A percentile compares a stretch with the other conserved stretches of the same genome.
Conservation (phyloP, 2,329 filamentous ascomycete species). For the Colletotrichum sp. region DNA sequence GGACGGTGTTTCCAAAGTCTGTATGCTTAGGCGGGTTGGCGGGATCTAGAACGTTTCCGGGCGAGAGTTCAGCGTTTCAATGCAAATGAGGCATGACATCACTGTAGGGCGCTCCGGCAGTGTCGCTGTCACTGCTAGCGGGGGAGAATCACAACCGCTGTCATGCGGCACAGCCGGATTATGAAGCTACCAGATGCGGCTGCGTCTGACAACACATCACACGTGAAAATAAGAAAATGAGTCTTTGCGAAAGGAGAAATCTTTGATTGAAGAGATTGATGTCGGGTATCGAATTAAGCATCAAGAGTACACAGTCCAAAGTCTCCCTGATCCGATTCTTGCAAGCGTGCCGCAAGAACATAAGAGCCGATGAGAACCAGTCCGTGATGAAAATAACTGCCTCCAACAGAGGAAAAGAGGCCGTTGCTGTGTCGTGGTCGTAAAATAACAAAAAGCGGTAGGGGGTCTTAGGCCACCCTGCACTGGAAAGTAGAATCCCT, state of each 20-base stretch:
- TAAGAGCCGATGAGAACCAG: background rate
- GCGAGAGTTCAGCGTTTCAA: background rate
- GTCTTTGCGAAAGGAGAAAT: background rate
- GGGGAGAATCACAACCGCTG: background rate
- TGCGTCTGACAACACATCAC: background rate
- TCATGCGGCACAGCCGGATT: background rate
- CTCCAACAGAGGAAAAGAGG: slow-evolving; percentile 10
- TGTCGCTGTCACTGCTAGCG: background rate
- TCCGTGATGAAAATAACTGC: background rate
- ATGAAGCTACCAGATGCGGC: background rate
- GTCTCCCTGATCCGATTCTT: background rate
- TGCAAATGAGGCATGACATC: slow-evolving; percentile 2
- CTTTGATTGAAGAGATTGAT: slow-evolving; percentile 17
- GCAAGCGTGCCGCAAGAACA: background rate
- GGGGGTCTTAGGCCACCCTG: background rate
- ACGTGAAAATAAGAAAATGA: background rate
- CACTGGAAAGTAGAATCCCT: background rate
- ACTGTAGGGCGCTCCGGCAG: background rate
- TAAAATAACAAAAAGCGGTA: background rate
- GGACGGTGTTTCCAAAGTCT: background rate
- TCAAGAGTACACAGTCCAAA: slow-evolving; percentile 7
- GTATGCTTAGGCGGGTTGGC: background rate
- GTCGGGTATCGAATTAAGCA: slow-evolving; percentile 23
- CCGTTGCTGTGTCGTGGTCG: slow-evolving; percentile 16
- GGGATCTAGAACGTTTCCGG: background rate